These are phyloP conservation scores for Fraxinus sp. DNA, from an alignment of 305 asterid genomes.

Conservation along the genomic window DNA sequence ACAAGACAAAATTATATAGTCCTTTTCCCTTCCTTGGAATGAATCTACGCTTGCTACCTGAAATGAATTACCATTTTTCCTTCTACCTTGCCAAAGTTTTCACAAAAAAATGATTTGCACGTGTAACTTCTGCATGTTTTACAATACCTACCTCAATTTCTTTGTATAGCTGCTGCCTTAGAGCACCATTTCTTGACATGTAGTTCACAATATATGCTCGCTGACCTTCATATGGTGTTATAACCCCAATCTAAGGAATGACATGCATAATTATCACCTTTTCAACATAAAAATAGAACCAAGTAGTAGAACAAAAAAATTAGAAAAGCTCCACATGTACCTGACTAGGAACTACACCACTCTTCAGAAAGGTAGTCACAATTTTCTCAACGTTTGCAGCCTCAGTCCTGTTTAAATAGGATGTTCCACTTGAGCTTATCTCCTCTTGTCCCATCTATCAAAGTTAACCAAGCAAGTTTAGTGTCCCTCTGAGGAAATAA, in stretches of 20 bases:
- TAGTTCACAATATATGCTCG: constrained; percentile 97
- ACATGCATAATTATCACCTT: constrained; percentile 16
- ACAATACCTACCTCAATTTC: constrained; percentile 78
- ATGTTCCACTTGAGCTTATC: constrained; percentile 98
- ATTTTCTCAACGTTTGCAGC: constrained; percentile 98
- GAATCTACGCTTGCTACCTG: constrained; percentile 99
- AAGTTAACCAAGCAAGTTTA: constrained; percentile 25
- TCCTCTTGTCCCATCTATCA: constrained; percentile 99
- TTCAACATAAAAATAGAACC: constrained; percentile 13
- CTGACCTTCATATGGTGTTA: constrained; percentile 99
- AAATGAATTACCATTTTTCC: background rate
- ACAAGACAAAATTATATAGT: constrained; percentile 90
- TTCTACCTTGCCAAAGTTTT: background rate
- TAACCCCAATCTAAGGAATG: constrained; percentile 81
- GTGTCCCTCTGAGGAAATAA: constrained; percentile 12
- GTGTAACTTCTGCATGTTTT: background rate
- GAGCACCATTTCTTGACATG: constrained; percentile 94
- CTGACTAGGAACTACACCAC: constrained; percentile 99
- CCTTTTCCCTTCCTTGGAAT: constrained; percentile 98
- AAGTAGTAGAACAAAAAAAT: background rate
- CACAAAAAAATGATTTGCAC: background rate
- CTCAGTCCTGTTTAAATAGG: constrained; percentile 93
- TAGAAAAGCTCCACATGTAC: constrained; percentile 37
- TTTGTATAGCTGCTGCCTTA: constrained; percentile 96
- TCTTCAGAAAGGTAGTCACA: constrained; percentile 91